Evolutionary conservation across 352 stramenopile genomes (phyloP).

Genomic region (Pythium rhizo-oryzae): DNA sequence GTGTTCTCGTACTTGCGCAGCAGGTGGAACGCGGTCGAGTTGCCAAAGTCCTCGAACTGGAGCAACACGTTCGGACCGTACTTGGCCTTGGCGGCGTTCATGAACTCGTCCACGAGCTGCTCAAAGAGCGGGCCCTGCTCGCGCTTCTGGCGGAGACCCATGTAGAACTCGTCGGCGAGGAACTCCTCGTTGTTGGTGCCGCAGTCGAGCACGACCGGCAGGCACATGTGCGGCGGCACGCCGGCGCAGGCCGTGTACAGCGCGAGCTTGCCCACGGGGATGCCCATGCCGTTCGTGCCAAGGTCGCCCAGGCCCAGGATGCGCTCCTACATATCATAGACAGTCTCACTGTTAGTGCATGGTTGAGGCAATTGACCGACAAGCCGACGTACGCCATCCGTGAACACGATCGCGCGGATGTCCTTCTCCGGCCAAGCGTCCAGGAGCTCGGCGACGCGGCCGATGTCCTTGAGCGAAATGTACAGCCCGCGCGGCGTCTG

Average conservation of each 20-base stretch:
- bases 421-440: constrained; percentile 97
- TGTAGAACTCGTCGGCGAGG: constrained; percentile 94
- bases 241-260: constrained; percentile 96
- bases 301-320: constrained; percentile 97
- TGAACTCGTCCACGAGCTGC: constrained; percentile 97
- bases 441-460: constrained; percentile 88
- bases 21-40: constrained; percentile 85
- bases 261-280: constrained; percentile 95
- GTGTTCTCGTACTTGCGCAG: constrained; percentile 86
- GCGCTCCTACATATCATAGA: constrained; percentile 41
- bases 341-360: neutral
- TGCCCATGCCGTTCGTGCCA: constrained; percentile 89
- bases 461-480: constrained; percentile 85
- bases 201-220: constrained; percentile 95
- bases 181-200: constrained; percentile 96
- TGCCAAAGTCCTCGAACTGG: constrained; percentile 90
- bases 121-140: constrained; percentile 91
- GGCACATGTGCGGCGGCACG: constrained; percentile 91
- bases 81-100: constrained; percentile 91
- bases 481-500: constrained; percentile 93
- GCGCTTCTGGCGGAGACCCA: constrained; percentile 91
- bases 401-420: constrained; percentile 97
- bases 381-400: constrained; percentile 78
- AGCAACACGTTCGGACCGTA: constrained; percentile 87
- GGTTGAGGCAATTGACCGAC: neutral